Base-by-base conservation (phyloP, 2,329 filamentous ascomycete genomes). In the Fusarium keratoplasticum region DNA sequence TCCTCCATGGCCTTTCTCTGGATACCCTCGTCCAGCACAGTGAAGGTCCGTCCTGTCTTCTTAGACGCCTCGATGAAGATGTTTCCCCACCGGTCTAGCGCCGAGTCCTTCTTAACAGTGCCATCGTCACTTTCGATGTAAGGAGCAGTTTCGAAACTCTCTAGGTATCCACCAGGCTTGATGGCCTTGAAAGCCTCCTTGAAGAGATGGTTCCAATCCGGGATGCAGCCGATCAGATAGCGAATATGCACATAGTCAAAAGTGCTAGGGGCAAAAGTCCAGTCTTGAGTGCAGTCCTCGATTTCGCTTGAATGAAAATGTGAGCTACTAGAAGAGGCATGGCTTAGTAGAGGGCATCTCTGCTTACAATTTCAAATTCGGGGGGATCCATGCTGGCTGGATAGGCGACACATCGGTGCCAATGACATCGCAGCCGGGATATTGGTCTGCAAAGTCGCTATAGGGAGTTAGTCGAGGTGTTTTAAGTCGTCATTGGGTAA, bases 161-260 rank as follows among this genome's bases (percentile, higher is more conserved):
- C 81, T 4, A 84, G 62, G 74, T 80, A 84, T 16, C 88, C 90
- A 8, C 90, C 90, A 0, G 90, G 89, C 70, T 87, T 87, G 16
- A 90, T 83, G 44, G 88, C 85, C 62, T 84, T 83, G 74, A 82
- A 89, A 5, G 87, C 81, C 63, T 89, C 87, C 36, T 81, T 81
- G 67, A 91, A 85, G 7, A 92, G 79, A 11, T 85, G 83, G 29
- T 85, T 83, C 81, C 89, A 92, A 71, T 91, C 89, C 5, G 83
- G 80, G 62, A 92, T 87, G 65, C 86, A 86, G 50, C 90, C 90
- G 0, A 87, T 83, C 66, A 92, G 81, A 70, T 88, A 84, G 35
- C 88, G 87, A 11, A 89, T 87, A 76, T 92, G 91, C 40, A 93
- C 87, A 69, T 87, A 90, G 79, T 92, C 90, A 74, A 91, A 89